Evolutionary conservation across 2,329 filamentous ascomycete species (phyloP), one percentile per base, ranked within the genome.

Genomic region (Stachybotrys echinatus): DNA sequence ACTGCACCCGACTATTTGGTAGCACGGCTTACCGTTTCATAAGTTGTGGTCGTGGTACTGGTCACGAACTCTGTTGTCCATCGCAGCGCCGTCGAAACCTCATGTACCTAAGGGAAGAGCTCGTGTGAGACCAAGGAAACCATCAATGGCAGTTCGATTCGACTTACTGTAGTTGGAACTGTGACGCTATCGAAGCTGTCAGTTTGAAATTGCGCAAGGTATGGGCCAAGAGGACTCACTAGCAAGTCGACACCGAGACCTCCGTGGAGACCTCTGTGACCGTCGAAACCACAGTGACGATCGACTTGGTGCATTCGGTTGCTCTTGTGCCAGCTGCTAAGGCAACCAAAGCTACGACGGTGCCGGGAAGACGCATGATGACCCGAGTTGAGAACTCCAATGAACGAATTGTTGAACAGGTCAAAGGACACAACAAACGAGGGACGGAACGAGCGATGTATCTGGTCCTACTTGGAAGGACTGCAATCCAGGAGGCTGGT

Each of bases 21-120:
- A 5, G 27, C 27, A 34, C n/a, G 6, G 31, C 45, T 14, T 48
- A 48, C 46, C 5, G 46, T 48, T 31, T 23, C 46, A 27, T 23
- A 48, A 12, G 46, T 48, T 6, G 46, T 38, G 6, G 46, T 48
- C 8, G 34, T 38, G 5, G 46, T 48, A n/a, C 19, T 20, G 19
- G 38, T 48, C 20, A 42, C 22, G 22, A 42, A 42, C 38, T 48
- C 46, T 3, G 46, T 48, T n/a, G 46, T 23, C n/a, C 38, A 47
- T 18, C 39, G n/a, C 12, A 38, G 10, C 6, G 38, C 23, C 2
- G 45, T 47, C 22, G 45, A 38, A 23, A 38, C 37, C 17, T 47
- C 45, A 21, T 8, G 19, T 21, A 10, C 17, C 20, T 12, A 21
- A 23, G 14, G 18, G 42, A 45, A 23, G 18, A 34, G 10, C n/a